phyloP scores from a whole-genome alignment of 371 early-diverging fungal genomes.

The Mucor irregularis region DNA sequence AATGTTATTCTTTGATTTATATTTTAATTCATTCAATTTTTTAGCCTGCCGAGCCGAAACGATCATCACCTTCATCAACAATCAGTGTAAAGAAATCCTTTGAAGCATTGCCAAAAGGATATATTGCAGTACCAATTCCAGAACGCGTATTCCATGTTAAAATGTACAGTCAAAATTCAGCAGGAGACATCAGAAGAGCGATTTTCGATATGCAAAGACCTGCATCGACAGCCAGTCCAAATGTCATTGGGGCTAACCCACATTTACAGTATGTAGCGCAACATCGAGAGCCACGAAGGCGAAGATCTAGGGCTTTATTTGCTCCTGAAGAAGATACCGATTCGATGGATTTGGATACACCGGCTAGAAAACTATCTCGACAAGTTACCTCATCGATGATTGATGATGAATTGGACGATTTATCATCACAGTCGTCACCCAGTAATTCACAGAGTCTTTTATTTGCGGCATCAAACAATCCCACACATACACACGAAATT shows the following conservation, averaged over 20 bases:
- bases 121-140: conserved; percentile 32
- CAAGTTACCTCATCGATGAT: conserved; percentile 11
- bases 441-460: conserved; percentile 18
- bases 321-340: conserved; percentile 19
- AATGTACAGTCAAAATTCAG: conserved; percentile 36
- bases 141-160: conserved; percentile 36
- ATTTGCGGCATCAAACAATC: neutral
- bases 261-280: neutral
- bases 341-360: conserved; percentile 20
- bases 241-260: neutral
- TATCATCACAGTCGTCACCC: conserved; percentile 24
- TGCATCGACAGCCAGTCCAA: neutral
- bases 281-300: conserved; percentile 10
- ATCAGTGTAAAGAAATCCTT: conserved; percentile 18
- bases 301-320: conserved; percentile 20
- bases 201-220: conserved; percentile 24
- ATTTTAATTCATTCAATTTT: too few relatives aligned
- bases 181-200: conserved; percentile 24
- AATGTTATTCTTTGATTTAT: too few relatives aligned
- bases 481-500: conserved; percentile 9
- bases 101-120: conserved; percentile 33
- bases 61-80: neutral
- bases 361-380: conserved; percentile 20
- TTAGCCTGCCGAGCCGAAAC: neutral
- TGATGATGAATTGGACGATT: conserved; percentile 33